Percentiles rank a stretch among this genome's conserved stretches.
These are phyloP conservation scores for Phytophthora lateralis DNA, from an alignment of 352 stramenopile genomes.

Conservation along the genomic window DNA sequence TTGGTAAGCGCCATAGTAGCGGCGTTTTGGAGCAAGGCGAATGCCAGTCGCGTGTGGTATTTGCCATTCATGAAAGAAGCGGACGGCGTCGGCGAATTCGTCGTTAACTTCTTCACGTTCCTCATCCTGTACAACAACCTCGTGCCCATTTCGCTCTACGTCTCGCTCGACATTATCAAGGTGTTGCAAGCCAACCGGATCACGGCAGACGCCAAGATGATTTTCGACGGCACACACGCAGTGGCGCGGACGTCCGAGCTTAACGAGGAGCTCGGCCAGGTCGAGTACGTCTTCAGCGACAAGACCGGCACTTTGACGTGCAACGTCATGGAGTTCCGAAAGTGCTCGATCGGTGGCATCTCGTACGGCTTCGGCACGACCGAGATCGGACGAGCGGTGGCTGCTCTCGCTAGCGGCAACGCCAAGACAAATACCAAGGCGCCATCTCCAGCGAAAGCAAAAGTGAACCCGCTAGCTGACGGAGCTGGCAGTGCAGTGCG, in stretches of 20 bases:
- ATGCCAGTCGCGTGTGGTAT: slow-evolving; percentile 54
- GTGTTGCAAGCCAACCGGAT: slow-evolving; percentile 90
- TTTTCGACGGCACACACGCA: slow-evolving; percentile 70
- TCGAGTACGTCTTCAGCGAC: slow-evolving; percentile 99
- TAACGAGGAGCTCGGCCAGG: slow-evolving; percentile 94
- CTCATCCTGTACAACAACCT: slow-evolving; percentile 96
- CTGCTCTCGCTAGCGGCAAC: slow-evolving; percentile 33
- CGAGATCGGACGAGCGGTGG: slow-evolving; percentile 95
- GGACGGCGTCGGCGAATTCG: slow-evolving; percentile 38
- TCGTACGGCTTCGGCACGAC: slow-evolving; percentile 87
- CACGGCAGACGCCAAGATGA: slow-evolving; percentile 86
- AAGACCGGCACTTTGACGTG: slow-evolving; percentile 99
- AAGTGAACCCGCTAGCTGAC: slow-evolving; percentile 17
- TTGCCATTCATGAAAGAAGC: slow-evolving; percentile 45
- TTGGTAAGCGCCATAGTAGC: slow-evolving; percentile 50
- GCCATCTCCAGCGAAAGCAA: slow-evolving; percentile 18
- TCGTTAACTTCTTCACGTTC: slow-evolving; percentile 91
- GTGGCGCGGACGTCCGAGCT: slow-evolving; percentile 88
- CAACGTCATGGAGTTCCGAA: slow-evolving; percentile 98
- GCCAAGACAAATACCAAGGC: background rate
- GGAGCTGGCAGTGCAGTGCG: slow-evolving; percentile 6
- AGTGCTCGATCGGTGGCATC: slow-evolving; percentile 86
- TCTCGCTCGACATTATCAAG: slow-evolving; percentile 94
- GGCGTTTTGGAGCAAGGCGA: slow-evolving; percentile 40
- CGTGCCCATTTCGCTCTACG: slow-evolving; percentile 96